These are phyloP conservation scores for Diaporthe sp. DNA, from an alignment of 2,329 filamentous ascomycete species.

Conservation along the genomic window DNA sequence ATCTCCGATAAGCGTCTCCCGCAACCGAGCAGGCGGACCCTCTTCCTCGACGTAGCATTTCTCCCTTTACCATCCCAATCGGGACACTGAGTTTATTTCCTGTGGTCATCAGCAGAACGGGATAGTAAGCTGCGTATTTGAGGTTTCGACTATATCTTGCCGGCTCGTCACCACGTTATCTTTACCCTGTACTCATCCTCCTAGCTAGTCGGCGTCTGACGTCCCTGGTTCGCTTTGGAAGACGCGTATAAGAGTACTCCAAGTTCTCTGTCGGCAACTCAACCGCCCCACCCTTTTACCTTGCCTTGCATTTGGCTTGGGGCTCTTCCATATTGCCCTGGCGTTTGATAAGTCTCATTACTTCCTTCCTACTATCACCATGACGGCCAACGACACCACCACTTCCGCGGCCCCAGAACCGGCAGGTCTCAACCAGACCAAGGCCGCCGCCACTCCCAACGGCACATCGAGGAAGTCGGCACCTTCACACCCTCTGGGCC, in stretches of 20 bases:
- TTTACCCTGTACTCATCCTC: neutral
- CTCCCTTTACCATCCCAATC: constrained; percentile 25
- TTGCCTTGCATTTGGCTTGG: too few species aligned
- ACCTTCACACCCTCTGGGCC: constrained; percentile 67
- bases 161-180: neutral
- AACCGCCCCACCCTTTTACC: too few species aligned
- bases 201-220: neutral
- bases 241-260: neutral
- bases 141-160: constrained; percentile 9
- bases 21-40: neutral
- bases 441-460: constrained; percentile 2
- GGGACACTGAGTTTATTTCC: neutral
- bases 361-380: neutral
- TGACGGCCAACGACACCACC: constrained; percentile 35
- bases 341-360: neutral
- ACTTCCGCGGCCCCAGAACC: neutral
- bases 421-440: constrained; percentile 14
- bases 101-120: neutral
- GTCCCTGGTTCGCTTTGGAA: neutral
- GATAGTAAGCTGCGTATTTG: neutral
- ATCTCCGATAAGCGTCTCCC: constrained; percentile 30
- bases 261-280: neutral
- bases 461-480: constrained; percentile 23
- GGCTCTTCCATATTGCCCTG: neutral
- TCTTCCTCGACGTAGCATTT: neutral